Conservation (phyloP, 495 filamentous ascomycete genomes). For the Penicillium mononematosum region DNA sequence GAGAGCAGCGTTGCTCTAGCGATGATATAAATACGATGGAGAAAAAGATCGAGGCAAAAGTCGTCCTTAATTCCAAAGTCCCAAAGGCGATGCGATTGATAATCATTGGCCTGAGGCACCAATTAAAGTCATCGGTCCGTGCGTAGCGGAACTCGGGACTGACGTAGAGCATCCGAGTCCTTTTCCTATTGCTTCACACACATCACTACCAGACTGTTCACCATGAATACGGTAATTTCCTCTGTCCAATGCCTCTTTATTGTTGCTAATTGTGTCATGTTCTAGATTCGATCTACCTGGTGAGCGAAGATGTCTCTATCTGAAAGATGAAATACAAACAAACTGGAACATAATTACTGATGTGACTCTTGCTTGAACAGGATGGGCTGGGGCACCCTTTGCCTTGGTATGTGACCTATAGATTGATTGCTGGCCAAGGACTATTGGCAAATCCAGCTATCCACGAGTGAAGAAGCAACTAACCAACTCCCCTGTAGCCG, state of each 20-base stretch:
- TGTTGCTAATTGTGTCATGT: conserved; percentile 5
- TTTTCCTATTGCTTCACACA: conserved; percentile 14
- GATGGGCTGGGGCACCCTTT: conserved; percentile 84
- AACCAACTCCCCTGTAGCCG: conserved; percentile 50
- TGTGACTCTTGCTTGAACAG: conserved; percentile 40
- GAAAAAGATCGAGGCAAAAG: background rate
- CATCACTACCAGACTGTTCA: conserved; percentile 14
- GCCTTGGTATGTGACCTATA: conserved; percentile 56
- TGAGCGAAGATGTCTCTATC: conserved; percentile 27
- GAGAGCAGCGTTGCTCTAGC: background rate
- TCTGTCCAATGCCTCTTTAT: background rate
- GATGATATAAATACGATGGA: background rate
- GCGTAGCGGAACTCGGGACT: conserved; percentile 15
- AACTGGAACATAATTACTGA: conserved; percentile 24
- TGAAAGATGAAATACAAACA: conserved; percentile 1
- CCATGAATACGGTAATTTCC: conserved; percentile 49
- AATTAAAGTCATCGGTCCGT: conserved; percentile 3
- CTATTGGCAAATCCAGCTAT: background rate
- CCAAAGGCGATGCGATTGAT: conserved; percentile 1
- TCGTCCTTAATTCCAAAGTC: background rate
- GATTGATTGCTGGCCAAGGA: background rate
- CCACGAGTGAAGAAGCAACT: background rate
- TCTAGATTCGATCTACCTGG: conserved; percentile 56
- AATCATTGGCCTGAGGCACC: conserved; percentile 27
- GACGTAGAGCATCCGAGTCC: conserved; percentile 32